These are phyloP conservation scores for Cordyceps cicadae DNA, from an alignment of 2,329 filamentous ascomycete genomes.

Conservation along the genomic window DNA sequence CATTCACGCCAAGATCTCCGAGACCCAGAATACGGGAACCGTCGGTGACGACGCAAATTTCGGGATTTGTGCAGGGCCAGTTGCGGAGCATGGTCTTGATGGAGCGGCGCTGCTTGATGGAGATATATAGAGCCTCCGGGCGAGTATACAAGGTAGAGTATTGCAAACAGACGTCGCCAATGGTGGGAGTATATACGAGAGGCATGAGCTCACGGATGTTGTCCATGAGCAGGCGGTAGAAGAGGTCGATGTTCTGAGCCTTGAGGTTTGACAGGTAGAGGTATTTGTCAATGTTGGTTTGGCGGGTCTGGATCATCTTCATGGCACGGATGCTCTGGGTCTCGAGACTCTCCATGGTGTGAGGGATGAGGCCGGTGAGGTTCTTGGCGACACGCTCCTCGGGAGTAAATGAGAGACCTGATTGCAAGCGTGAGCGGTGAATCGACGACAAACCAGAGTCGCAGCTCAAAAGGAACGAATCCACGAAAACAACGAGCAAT, in stretches of 20 bases:
- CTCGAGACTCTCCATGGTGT: conserved; percentile 52
- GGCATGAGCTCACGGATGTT: conserved; percentile 73
- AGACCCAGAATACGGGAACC: conserved; percentile 88
- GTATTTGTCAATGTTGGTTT: conserved; percentile 71
- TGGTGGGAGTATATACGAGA: conserved; percentile 79
- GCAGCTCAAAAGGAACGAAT: neutral
- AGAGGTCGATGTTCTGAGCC: conserved; percentile 68
- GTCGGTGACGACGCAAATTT: conserved; percentile 95
- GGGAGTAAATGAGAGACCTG: conserved; percentile 56
- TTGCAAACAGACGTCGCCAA: conserved; percentile 92
- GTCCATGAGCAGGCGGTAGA: conserved; percentile 73
- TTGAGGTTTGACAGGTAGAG: conserved; percentile 72
- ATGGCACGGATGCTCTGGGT: conserved; percentile 59
- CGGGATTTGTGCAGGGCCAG: conserved; percentile 82
- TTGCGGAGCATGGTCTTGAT: conserved; percentile 83
- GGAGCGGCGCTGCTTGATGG: conserved; percentile 86
- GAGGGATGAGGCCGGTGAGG: conserved; percentile 57
- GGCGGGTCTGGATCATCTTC: conserved; percentile 62
- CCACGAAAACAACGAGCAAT: neutral
- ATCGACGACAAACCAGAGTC: neutral
- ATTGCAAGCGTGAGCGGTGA: conserved; percentile 12
- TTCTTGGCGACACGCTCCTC: conserved; percentile 57
- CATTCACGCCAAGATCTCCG: conserved; percentile 91
- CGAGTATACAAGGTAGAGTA: conserved; percentile 95
- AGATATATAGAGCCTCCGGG: conserved; percentile 92